phyloP scores from a whole-genome alignment of 169 alveolate species.

The Theileria parva region DNA sequence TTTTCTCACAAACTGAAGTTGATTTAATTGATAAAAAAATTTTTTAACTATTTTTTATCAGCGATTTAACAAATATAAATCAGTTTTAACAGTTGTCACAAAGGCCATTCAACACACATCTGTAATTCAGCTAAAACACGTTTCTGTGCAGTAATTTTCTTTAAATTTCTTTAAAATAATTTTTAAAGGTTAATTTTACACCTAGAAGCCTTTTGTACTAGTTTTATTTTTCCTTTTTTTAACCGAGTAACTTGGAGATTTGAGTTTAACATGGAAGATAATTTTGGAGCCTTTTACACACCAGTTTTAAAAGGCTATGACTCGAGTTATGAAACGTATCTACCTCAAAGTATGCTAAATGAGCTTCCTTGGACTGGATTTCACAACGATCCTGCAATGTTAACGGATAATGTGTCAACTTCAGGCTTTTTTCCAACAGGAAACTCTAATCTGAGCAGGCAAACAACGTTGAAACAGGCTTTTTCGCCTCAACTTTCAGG shows the following conservation, averaged over 20 bases:
- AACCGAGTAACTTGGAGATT: not conserved
- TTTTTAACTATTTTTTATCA: not conserved
- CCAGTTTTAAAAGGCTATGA: not conserved
- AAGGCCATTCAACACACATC: not conserved
- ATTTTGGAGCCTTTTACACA: not conserved
- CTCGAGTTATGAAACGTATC: not conserved
- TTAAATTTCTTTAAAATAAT: not conserved
- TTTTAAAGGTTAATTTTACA: not conserved
- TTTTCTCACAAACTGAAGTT: constrained; percentile 4
- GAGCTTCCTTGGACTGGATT: not conserved
- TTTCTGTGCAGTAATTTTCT: not conserved
- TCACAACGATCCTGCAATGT: not conserved
- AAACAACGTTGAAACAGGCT: not conserved
- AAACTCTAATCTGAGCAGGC: constrained; percentile 4
- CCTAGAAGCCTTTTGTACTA: not conserved
- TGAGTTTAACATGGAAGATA: not conserved
- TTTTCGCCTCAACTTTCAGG: not conserved
- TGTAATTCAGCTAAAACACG: not conserved
- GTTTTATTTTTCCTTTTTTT: not conserved
- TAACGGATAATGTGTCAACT: not conserved
- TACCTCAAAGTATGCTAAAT: not conserved
- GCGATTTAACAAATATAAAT: not conserved
- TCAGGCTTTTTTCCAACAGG: not conserved
- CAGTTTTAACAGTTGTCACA: not conserved
- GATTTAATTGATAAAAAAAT: constrained; percentile 14